Evolutionary conservation across 2,329 filamentous ascomycete species (phyloP), one percentile per base, ranked within the genome.

Genomic region (Tympanopsis confertula): DNA sequence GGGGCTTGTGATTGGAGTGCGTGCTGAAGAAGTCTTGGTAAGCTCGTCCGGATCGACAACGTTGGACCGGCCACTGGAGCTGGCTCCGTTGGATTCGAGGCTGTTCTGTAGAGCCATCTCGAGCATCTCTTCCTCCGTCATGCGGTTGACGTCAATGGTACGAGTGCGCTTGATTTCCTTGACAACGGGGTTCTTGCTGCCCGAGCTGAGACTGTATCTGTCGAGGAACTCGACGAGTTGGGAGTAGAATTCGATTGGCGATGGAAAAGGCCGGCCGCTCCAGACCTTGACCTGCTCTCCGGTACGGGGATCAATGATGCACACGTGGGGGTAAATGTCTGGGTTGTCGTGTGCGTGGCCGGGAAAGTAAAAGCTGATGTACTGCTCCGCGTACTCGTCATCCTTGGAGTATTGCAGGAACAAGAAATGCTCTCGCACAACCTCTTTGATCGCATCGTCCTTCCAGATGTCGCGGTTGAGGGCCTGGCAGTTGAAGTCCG

Each of bases 381-480:
- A 98, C 46, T 86, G 78, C 45, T 76, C 68, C 1, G 85, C 86
- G 26, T 79, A 73, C 1, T 77, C 73, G 47, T 93, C 87, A 45
- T 86, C 79, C 59, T 94, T 94, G 47, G 81, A 78, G 62, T 91
- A 96, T 53, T 98, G 91, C 49, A 98, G 64, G 59, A 98, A 98
- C 47, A 98, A 72, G 55, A 98, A 98, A 61, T 93, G 88, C 54
- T 95, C 89, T 49, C 74, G 74, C 19, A 98, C 69, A 1, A 93
- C 75, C n/a, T 84, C 77, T 49, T 74, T 76, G 40, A 98, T 77
- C 2, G 78, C 71, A 14, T 73, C 59, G 48, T 95, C 83, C 61
- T 95, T 95, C 91, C 91, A 98, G 38, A 96, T 78, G 55, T 98
- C 91, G 33, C 91, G 75, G 54, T 98, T 98, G 14, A 98, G 66